Base-by-base conservation (phyloP, 345 rosid genomes). In the Heritiera fomes region DNA sequence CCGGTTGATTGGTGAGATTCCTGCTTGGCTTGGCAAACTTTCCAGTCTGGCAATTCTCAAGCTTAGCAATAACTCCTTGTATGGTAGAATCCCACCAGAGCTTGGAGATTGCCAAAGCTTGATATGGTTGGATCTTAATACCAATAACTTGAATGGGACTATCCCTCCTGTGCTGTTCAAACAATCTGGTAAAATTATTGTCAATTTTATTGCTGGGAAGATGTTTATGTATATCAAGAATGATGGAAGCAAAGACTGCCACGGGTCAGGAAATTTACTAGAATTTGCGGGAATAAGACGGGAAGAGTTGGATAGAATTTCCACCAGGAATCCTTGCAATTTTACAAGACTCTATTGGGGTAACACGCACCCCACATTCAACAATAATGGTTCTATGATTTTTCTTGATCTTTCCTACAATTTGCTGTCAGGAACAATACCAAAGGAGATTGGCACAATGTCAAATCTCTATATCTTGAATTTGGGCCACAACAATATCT, bases 51-150 rank as follows among this genome's bases (percentile, higher is more conserved):
- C 98, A 0, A 96, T 96, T 80, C 95, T 96, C 75, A 96, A 91
- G 82, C 90, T 96, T 43, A 96, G 99, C 86, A 92, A 94, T 83
- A 96, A 96, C 83, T 87, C 98, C 0, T 89, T 96, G 79, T 75
- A 70, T 10, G 99, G 98, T 1, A 84, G 87, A 43, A 92, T 96
- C 71, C 99, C 99, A 2, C 90, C 87, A 0, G 94, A 94, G 94
- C 92, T 96, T 4, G 99, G 99, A 1, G 93, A 96, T 34, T 90
- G 95, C 68, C 78, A 84, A 20, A 96, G 99, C 89, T 84, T 96
- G 83, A 89, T 96, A 63, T 96, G 99, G 99, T 78, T 96, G 75
- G 99, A 94, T 86, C 91, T 96, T 60, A 96, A 96, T 75, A 87
- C 93, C 74, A 96, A 96, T 84, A 17, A 0, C 18, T 86, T 96